phyloP scores from a whole-genome alignment of 2,329 filamentous ascomycete genomes.

The Sporothrix humicola region DNA sequence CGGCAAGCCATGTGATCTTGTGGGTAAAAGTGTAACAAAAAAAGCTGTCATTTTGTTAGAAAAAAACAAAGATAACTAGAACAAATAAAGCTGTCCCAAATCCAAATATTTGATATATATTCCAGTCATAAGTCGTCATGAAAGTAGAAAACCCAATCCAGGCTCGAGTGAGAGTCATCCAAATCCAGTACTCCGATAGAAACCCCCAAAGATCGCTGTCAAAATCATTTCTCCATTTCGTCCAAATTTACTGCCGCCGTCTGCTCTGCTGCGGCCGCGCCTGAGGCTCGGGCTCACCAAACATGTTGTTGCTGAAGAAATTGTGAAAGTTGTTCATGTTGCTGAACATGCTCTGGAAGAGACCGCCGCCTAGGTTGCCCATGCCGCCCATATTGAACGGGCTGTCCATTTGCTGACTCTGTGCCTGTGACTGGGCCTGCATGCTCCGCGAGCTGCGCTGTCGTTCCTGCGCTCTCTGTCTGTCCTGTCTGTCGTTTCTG shows the following conservation, averaged over 20 bases:
- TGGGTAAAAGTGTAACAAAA: background rate
- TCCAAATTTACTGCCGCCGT: background rate
- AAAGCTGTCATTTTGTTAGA: background rate
- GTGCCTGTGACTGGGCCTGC: background rate
- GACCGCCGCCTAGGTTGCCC: background rate
- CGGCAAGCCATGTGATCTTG: background rate
- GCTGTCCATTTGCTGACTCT: background rate
- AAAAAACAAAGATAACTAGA: too few species aligned
- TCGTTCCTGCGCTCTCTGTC: too few species aligned
- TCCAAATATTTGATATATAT: background rate
- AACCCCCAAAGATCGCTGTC: background rate
- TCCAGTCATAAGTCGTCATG: too few species aligned
- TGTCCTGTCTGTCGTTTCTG: too few species aligned
- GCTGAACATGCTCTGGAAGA: background rate
- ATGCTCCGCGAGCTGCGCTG: too few species aligned
- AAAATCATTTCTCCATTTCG: background rate
- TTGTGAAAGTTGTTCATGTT: background rate
- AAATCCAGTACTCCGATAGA: background rate
- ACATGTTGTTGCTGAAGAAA: constrained; percentile 1
- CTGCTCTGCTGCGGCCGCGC: constrained; percentile 11
- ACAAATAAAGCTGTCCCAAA: background rate
- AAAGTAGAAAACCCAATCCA: too few species aligned
- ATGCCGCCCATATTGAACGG: constrained; percentile 2
- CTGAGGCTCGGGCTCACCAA: background rate
- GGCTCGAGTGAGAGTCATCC: background rate